These are phyloP conservation scores for Verbena officinalis DNA, from an alignment of 257 asterid species.

Conservation along the genomic window DNA sequence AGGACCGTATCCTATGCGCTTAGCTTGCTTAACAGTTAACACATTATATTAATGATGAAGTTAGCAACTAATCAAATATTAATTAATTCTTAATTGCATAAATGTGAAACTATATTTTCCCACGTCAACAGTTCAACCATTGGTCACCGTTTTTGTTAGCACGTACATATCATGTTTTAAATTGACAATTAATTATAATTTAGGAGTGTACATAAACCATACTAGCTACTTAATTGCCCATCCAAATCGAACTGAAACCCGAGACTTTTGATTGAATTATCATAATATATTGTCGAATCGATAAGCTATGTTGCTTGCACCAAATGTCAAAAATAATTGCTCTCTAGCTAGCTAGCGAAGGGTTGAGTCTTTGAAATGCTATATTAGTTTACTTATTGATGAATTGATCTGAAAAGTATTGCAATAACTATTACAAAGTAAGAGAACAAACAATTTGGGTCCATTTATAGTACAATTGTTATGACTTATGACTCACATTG, in stretches of 20 bases:
- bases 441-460: no score
- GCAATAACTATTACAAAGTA: neutral
- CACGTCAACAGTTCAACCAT: neutral
- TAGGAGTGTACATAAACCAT: no score
- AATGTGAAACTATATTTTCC: neutral
- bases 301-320: neutral
- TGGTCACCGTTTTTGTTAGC: no score
- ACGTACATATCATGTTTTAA: no score
- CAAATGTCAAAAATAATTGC: neutral
- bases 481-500: no score
- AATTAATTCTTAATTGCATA: neutral
- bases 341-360: no score
- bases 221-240: no score
- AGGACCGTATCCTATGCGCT: slow-evolving; percentile 1
- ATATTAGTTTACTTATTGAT: neutral
- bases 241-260: no score
- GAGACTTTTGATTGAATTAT: no score
- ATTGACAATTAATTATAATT: no score
- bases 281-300: no score
- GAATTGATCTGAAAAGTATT: neutral
- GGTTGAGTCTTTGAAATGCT: neutral
- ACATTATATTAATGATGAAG: neutral
- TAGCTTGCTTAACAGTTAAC: slow-evolving; percentile 1
- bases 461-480: no score
- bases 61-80: neutral